Base-by-base conservation (phyloP, 179 eudicot species). In the Beta macrorhiza region DNA sequence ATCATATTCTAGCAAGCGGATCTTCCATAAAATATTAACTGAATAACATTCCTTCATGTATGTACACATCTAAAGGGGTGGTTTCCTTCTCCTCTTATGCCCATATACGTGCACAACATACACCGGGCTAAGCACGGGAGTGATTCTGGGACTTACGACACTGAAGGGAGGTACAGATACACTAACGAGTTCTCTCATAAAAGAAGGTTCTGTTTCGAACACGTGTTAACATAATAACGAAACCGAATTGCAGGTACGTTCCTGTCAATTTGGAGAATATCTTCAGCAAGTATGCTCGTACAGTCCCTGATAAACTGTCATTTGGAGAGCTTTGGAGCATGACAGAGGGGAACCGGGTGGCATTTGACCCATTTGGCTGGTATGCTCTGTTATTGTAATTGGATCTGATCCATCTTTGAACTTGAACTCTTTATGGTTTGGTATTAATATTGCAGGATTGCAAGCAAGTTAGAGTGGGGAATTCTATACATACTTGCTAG, bases 121-220 rank as follows among this genome's bases (percentile, higher is more conserved):
- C 93, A 91, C 86, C 84, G 77, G 79, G 47, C 89, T 45, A 91
- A 86, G 85, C 93, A 91, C 42, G 93, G 93, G 37, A 91, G 93
- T 53, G 93, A 91, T 76, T 47, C 90, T 6, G 90, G 85, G 72
- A 85, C 91, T 4, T 91, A 89, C 22, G 93, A 91, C 75, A 84
- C 85, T 2, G 93, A 90, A 82, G 93, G 93, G 85, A 90, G 93
- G 93, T 87, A 74, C 37, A 58, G 12, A 58, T 58, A 58, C 19
- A 1, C 20, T 20, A 22, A 52, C 11, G 56, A 52, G 56, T 7
- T 52, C 10, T 37, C 42, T 37, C 42, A 37, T 37, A 37, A 37
- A 2, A 37, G 42, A 37, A 37, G 25, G 9, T 9, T 62, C 0
- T 63, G 11, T 11, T 63, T 63, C 15, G 25, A 8, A 2, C 11